Base-by-base conservation (phyloP, 148 eudicot genomes). In the Amaranthus hypochondriacus region DNA sequence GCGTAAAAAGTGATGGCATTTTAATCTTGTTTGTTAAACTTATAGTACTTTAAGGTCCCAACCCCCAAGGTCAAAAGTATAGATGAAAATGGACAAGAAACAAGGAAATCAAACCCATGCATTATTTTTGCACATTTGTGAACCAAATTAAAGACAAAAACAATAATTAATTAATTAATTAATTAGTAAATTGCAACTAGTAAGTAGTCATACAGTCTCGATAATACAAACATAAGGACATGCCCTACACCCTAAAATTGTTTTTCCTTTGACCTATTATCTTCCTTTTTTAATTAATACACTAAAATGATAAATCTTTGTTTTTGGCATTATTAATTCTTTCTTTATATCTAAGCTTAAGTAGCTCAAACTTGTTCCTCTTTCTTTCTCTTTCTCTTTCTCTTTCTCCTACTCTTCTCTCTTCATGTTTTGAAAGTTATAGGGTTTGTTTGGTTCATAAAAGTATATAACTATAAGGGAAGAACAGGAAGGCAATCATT, bases 81-180 rank as follows among this genome's bases (percentile, higher is more conserved):
- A 15, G 55, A 51, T 39, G 18, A 18, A 51, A 51, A 1, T 75
- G 18, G 21, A 75, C 73, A 76, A 75, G 73, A 76, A 76, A 76
- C 79, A 76, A 69, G 79, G 77, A 76, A 21, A 76, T 69, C 68
- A 76, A 76, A 69, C 68, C 79, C 73, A 69, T 69, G 79, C 79
- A 76, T 54, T 9, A 69, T 50, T 71, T 71, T 68, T 48, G 75
- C 61, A 78, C 48, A 78, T 72, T 28, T 78, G 68, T 44, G 76
- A 67, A 71, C 75, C 56, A 77, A 55, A 39, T 52, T 58, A 52
- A 53, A 50, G 70, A 67, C 70, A 67, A 49, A 28, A 67, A 9
- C 69, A 14, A 15, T 66, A 62, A 4, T 5, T 5, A 14, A 15
- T 66, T 42, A 66, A 21, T 5, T 48, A 77, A 7, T 55, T 71